Evolutionary conservation across 805 yeast genomes (phyloP).

Genomic region (Lipomyces yamanashiensis): DNA sequence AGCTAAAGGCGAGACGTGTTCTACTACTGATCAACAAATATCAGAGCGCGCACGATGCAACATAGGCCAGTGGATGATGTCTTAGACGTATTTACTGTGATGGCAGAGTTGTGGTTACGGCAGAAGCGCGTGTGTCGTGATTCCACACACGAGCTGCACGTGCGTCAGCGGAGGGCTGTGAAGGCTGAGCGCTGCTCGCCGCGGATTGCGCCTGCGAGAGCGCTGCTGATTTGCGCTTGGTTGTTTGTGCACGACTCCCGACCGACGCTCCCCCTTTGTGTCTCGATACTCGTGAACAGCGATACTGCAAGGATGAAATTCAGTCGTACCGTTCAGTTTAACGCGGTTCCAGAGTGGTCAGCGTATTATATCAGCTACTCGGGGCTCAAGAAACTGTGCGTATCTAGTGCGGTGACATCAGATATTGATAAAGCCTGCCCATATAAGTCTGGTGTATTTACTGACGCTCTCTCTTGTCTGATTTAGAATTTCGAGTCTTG

Average conservation of each 20-base stretch:
- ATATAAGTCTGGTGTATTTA: neutral
- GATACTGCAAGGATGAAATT: conserved; percentile 69
- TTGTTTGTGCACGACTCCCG: too few relatives aligned
- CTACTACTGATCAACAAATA: neutral
- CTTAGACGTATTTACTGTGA: neutral
- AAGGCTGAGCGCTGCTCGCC: too few relatives aligned
- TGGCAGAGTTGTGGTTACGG: neutral
- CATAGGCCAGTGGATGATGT: neutral
- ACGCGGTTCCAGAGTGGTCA: conserved; percentile 98
- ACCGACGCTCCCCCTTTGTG: neutral
- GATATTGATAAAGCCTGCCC: neutral
- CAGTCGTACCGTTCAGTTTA: conserved; percentile 91
- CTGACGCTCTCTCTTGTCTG: neutral
- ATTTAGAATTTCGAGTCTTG: conserved; percentile 67
- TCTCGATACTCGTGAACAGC: neutral
- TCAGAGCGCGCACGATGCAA: neutral
- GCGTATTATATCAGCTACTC: conserved; percentile 90
- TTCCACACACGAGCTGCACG: neutral
- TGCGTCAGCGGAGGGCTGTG: neutral
- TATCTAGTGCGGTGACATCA: neutral
- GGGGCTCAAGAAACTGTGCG: conserved; percentile 72
- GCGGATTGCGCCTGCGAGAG: too few relatives aligned
- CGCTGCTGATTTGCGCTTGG: too few relatives aligned
- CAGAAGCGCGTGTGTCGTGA: neutral
- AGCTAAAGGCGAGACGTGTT: neutral